A percentile compares a stretch with the other conserved stretches of the same genome.
Evolutionary conservation across 768 basidiomycete species (phyloP).

Genomic region (Pulveroboletus sp.): DNA sequence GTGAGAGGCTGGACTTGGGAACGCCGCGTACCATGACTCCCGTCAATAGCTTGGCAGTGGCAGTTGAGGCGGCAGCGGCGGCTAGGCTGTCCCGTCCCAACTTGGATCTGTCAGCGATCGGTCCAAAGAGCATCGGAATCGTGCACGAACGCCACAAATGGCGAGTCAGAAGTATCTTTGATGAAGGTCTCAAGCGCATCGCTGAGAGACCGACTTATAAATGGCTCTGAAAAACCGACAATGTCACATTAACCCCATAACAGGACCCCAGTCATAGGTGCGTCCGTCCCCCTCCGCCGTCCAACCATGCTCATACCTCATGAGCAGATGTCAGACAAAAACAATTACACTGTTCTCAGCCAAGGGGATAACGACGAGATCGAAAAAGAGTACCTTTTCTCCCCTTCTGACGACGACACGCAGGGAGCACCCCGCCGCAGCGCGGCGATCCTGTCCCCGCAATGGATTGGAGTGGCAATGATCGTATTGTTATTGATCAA

Average conservation of each 20-base stretch:
- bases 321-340: conserved; percentile 14
- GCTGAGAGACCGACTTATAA: conserved; percentile 5
- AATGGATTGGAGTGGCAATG: conserved; percentile 16
- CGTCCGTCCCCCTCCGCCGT: neutral
- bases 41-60: too few relatives aligned
- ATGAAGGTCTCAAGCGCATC: neutral
- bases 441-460: neutral
- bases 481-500: conserved; percentile 24
- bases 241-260: too few relatives aligned
- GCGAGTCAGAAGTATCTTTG: neutral
- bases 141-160: neutral
- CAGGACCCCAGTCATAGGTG: conserved; percentile 5
- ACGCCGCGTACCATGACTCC: too few relatives aligned
- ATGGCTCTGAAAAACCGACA: too few relatives aligned
- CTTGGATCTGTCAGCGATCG: neutral
- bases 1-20: neutral
- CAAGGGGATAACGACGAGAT: conserved; percentile 11
- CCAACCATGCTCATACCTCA: neutral
- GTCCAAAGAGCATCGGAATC: too few relatives aligned
- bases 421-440: conserved; percentile 1
- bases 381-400: conserved; percentile 17
- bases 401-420: conserved; percentile 3
- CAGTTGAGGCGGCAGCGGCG: neutral
- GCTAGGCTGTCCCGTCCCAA: neutral
- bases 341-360: conserved; percentile 9